Evolutionary conservation across 768 basidiomycete species (phyloP).

Genomic region (Phanerochaete sordida): DNA sequence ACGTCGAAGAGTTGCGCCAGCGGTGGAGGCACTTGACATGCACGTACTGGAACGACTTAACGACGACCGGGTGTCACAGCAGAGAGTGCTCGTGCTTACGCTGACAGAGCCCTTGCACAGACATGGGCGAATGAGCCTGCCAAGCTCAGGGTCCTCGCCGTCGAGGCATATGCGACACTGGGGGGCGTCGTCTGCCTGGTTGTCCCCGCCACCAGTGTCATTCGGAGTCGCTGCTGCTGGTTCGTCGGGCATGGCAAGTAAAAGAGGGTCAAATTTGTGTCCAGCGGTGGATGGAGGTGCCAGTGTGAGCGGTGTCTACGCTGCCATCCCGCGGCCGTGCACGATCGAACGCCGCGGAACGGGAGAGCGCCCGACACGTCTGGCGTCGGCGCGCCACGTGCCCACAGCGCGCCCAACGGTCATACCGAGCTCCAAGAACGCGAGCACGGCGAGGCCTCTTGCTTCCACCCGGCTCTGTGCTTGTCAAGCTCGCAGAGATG

Average conservation of each 20-base stretch:
- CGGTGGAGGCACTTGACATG: constrained; percentile 75
- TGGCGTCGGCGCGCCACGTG: background rate
- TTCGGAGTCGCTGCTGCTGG: background rate
- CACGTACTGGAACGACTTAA: constrained; percentile 49
- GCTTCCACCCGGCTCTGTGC: background rate
- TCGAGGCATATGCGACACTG: constrained; percentile 87
- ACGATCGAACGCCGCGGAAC: background rate
- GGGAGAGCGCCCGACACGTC: background rate
- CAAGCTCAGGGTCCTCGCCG: constrained; percentile 59
- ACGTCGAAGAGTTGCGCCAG: constrained; percentile 65
- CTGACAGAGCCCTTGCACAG: constrained; percentile 78
- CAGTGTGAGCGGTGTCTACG: background rate
- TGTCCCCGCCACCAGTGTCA: background rate
- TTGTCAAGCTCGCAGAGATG: background rate
- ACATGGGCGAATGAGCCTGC: constrained; percentile 80
- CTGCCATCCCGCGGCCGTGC: no score
- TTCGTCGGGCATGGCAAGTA: constrained; percentile 6
- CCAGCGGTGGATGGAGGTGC: background rate
- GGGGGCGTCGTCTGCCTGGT: constrained; percentile 27
- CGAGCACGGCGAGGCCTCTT: background rate
- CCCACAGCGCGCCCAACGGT: background rate
- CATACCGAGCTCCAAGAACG: background rate
- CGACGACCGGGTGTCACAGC: background rate
- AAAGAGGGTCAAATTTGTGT: background rate
- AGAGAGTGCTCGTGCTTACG: constrained; percentile 29